These are phyloP conservation scores for Mycena indigotica DNA, from an alignment of 768 basidiomycete species.

Conservation along the genomic window DNA sequence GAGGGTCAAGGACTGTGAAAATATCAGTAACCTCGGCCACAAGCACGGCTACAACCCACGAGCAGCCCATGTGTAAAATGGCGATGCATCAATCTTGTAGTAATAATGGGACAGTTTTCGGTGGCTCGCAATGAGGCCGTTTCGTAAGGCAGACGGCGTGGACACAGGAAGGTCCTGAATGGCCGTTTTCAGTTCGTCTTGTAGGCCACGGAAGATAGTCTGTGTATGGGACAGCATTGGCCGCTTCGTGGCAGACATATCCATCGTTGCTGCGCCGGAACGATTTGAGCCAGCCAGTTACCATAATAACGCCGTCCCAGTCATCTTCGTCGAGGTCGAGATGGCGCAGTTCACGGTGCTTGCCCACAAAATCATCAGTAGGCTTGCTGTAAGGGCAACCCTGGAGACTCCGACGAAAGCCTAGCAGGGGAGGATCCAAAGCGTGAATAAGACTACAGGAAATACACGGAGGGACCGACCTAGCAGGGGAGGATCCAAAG, in stretches of 20 bases:
- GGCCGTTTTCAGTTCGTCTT: constrained; percentile 3
- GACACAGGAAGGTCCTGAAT: constrained; percentile 11
- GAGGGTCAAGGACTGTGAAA: constrained; percentile 6
- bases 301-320: constrained; percentile 5
- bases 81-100: constrained; percentile 19
- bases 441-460: too few relatives aligned
- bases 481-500: too few relatives aligned
- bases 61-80: constrained; percentile 18
- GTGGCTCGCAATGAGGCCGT: constrained; percentile 13
- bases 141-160: constrained; percentile 5
- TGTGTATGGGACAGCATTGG: constrained; percentile 21
- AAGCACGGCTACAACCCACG: not conserved
- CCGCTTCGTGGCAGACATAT: constrained; percentile 23
- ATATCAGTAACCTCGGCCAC: not conserved
- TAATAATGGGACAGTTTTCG: constrained; percentile 25
- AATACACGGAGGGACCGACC: too few relatives aligned
- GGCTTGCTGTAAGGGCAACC: too few relatives aligned
- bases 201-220: constrained; percentile 18
- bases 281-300: constrained; percentile 6
- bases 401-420: too few relatives aligned
- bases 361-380: constrained; percentile 1
- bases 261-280: constrained; percentile 14
- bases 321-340: constrained; percentile 1
- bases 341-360: not conserved
- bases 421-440: too few relatives aligned